Evolutionary conservation across 495 filamentous ascomycete species (phyloP), one percentile per base, ranked within the genome.

Genomic region (Podospora pseudoanserina): DNA sequence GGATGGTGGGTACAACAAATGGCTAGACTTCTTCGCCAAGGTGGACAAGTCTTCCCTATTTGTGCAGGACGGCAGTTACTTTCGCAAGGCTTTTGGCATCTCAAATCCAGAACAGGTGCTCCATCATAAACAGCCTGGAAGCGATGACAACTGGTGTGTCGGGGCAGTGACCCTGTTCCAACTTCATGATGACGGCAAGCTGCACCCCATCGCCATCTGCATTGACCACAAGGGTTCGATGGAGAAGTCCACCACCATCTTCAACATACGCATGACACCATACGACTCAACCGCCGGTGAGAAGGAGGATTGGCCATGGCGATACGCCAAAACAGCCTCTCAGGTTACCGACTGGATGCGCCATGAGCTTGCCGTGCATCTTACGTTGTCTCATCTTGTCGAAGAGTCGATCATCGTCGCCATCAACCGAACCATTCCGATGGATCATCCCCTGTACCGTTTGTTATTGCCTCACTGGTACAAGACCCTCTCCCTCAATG

Each of bases 291-390:
- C 66, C 20, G 32, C 32, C 27, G 69, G 71, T 26, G 81, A 84
- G 65, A 77, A 78, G 61, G 65, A 77, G 1, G 83, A 85, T 74
- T 85, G 81, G 82, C 76, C 80, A 0, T 85, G 83, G 83, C 72
- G 83, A 58, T 85, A 84, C 71, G 83, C 83, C 20, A 85, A 85
- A 69, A 83, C 81, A 1, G 83, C 81, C 64, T 79, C 78, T 6
- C 83, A 84, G 65, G 75, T 76, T 13, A 78, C 79, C 0, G 83
- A 85, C 72, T 85, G 83, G 83, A 73, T 79, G 65, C 73, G 81
- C 20, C 83, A 85, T 70, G 82, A 84, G 70, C 60, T 84, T 53
- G 71, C 68, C 2, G 77, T 83, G 11, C 83, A 85, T 66, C 76
- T 85, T 7, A 78, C 75, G 7, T 65, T 81, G 15, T 81, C 81